phyloP scores from a whole-genome alignment of 78 protist genomes.

The Diacronema lutheri region DNA sequence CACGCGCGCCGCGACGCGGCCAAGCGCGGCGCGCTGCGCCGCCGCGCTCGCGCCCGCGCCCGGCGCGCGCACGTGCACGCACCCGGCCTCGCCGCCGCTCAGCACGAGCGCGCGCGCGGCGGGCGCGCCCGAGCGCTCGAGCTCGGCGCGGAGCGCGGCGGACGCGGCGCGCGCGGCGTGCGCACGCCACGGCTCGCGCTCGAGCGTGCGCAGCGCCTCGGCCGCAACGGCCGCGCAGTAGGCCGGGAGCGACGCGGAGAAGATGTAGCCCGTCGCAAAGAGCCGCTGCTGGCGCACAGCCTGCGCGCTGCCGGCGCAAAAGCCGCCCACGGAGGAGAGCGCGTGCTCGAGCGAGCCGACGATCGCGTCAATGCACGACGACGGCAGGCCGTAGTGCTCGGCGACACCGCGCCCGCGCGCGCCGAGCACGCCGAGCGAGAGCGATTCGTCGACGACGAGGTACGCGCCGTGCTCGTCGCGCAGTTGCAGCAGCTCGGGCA shows the following conservation, averaged over 20 bases:
- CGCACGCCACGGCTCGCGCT: not conserved
- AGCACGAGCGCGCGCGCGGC: not conserved
- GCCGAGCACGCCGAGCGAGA: constrained; percentile 88
- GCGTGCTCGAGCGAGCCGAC: constrained; percentile 57
- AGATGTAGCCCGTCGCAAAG: constrained; percentile 82
- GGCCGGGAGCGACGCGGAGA: constrained; percentile 91
- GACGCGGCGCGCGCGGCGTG: not conserved
- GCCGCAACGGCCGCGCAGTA: constrained; percentile 56
- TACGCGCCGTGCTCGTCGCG: constrained; percentile 65
- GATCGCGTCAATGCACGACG: constrained; percentile 31
- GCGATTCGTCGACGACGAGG: constrained; percentile 88
- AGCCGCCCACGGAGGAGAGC: constrained; percentile 69
- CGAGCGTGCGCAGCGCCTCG: constrained; percentile 44
- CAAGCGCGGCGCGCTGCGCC: not conserved
- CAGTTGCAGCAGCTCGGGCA: constrained; percentile 50
- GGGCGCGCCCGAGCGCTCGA: not conserved
- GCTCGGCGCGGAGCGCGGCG: not conserved
- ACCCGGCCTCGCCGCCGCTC: too few relatives aligned
- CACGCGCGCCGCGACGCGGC: too few relatives aligned
- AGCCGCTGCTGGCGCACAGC: constrained; percentile 76
- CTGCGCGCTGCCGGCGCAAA: constrained; percentile 53
- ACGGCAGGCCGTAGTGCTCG: constrained; percentile 69
- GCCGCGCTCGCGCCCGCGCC: not conserved
- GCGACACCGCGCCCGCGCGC: constrained; percentile 81
- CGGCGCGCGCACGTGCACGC: not conserved